Evolutionary conservation across 2,329 filamentous ascomycete genomes (phyloP).

Genomic region (Hymenoscyphus albidus): DNA sequence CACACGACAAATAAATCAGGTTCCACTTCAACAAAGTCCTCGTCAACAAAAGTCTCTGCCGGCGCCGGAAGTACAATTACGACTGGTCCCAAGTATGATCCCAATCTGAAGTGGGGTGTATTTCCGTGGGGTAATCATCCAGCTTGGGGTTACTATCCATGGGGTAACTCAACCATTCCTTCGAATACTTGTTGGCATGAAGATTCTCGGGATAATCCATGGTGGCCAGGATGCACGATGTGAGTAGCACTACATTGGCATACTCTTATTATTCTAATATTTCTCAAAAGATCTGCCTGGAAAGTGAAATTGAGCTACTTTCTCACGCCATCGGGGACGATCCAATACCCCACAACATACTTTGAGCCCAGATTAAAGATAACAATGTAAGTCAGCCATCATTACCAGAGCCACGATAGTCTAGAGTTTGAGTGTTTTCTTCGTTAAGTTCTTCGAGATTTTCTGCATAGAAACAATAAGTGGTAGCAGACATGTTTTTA

Average conservation of each 20-base stretch:
- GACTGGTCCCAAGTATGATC: background rate
- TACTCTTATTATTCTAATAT: background rate
- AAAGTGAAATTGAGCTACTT: conserved; percentile 19
- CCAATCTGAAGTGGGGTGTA: background rate
- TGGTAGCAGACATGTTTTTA: too few relatives aligned
- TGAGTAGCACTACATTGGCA: background rate
- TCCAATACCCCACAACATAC: conserved; percentile 17
- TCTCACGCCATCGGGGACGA: conserved; percentile 14
- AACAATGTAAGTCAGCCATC: conserved; percentile 5
- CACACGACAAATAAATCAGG: background rate
- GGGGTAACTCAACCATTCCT: conserved; percentile 6
- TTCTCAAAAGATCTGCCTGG: conserved; percentile 3
- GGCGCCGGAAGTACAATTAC: conserved; percentile 2
- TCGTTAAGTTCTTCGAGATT: too few relatives aligned
- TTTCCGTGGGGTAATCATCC: conserved; percentile 10
- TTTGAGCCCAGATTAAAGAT: conserved; percentile 11
- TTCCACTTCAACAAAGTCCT: background rate
- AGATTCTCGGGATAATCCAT: background rate
- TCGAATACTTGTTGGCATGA: conserved; percentile 7
- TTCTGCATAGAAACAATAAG: too few relatives aligned
- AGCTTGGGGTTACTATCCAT: conserved; percentile 3
- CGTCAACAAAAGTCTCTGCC: background rate
- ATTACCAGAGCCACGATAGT: too few relatives aligned
- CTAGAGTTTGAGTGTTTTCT: too few relatives aligned
- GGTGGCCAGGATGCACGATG: conserved; percentile 7